Evolutionary conservation across 1,284 basidiomycete genomes (phyloP), one percentile per base, ranked within the genome.

Genomic region (Phlebopus sp.): DNA sequence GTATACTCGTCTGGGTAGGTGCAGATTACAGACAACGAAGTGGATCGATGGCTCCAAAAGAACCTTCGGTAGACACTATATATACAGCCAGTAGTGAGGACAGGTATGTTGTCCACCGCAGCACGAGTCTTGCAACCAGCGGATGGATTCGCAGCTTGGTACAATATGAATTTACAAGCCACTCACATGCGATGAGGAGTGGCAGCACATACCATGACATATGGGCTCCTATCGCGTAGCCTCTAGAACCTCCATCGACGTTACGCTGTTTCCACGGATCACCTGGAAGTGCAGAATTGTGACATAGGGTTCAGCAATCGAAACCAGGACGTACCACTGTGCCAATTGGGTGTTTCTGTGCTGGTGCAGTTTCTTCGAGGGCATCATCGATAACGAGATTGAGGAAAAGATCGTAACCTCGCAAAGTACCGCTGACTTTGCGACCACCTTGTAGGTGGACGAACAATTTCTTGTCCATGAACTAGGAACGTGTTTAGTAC

Each of bases 401-500:
- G 67, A 99, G 76, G 77, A 99, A 99, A 60, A 99, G 88, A 77
- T 99, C 97, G 71, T 96, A 99, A 32, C 97, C 97, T 54, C 97
- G 86, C 47, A 99, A 74, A n/a, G 86, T 86, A 49, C 96, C 97
- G 70, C 91, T 92, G 60, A 99, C 89, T 78, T 92, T 93, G 60
- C 97, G 87, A 49, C 93, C 93, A 46, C 95, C 97, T 67, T 99
- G 96, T 6, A 99, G 77, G 74, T 97, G 86, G 63, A 99, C 79
- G 70, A 93, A 94, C 58, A 98, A 76, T 59, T 89, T 90, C 77
- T 97, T 97, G 81, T 99, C 97, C 91, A 99, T 97, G 68, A 97
- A 99, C 90, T 97, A 49, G 47, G 25, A n/a, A 3, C 6, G 42
- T 38, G 37, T 42, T 38, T 49, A 43, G 46, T 50, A 31, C 46